Percentiles rank a stretch among this genome's conserved stretches.
Evolutionary conservation across 2,329 filamentous ascomycete genomes (phyloP).

Genomic region (Leptoxyphium fumago): DNA sequence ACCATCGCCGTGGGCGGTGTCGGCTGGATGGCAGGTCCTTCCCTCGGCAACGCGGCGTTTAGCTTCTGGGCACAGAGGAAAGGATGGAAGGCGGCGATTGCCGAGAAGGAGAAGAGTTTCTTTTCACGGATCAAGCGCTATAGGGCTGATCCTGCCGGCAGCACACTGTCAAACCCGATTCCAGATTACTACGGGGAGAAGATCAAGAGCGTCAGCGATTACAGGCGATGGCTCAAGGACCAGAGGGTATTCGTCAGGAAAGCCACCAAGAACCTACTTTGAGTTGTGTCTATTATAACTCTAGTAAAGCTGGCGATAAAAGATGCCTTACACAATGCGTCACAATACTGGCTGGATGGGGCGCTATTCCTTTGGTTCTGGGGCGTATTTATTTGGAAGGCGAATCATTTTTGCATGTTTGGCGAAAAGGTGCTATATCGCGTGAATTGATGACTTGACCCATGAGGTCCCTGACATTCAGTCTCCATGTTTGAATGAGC

Average conservation of each 20-base stretch:
- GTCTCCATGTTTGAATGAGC: no score
- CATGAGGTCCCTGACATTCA: no score
- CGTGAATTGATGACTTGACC: no score
- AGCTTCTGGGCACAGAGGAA: slow-evolving; percentile 55
- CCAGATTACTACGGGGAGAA: slow-evolving; percentile 99
- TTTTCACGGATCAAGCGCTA: slow-evolving; percentile 83
- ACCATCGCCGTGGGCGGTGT: slow-evolving; percentile 62
- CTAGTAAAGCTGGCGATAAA: no score
- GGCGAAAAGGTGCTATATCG: no score
- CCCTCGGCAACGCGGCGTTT: slow-evolving; percentile 67
- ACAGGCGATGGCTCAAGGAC: slow-evolving; percentile 92
- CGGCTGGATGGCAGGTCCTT: slow-evolving; percentile 80
- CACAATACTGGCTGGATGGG: no score
- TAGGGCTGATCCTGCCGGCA: slow-evolving; percentile 78
- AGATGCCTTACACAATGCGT: no score
- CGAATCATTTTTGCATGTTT: no score
- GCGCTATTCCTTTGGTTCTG: no score
- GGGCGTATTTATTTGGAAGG: no score
- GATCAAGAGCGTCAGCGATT: slow-evolving; percentile 82
- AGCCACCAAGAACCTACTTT: slow-evolving; percentile 58
- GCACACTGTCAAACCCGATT: slow-evolving; percentile 81
- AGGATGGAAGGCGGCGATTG: slow-evolving; percentile 50
- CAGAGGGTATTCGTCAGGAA: slow-evolving; percentile 85
- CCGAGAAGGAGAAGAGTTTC: slow-evolving; percentile 82
- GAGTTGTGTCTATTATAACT: slow-evolving; percentile 9